Conservation (phyloP, 192 early-diverging fungal genomes). For the Dissophora ornata region DNA sequence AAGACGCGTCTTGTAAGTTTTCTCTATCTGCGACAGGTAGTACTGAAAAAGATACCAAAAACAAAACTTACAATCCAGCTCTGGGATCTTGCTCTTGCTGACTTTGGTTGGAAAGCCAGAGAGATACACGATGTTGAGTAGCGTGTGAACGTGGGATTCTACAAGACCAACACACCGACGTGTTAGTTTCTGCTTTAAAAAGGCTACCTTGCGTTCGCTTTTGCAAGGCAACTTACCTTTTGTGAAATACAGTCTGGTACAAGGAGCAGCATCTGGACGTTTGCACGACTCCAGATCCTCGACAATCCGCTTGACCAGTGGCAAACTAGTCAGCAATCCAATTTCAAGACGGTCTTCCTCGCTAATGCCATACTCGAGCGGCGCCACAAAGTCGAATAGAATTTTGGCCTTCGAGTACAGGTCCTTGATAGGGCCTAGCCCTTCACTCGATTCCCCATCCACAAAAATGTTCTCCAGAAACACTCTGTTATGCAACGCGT, state of each 20-base stretch:
- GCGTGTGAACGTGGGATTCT: conserved; percentile 92
- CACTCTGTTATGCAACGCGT: conserved; percentile 93
- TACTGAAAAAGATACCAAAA: too few relatives aligned
- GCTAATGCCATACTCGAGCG: conserved; percentile 93
- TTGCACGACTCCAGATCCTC: conserved; percentile 75
- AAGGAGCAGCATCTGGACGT: conserved; percentile 58
- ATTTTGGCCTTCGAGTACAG: conserved; percentile 86
- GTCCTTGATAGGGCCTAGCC: conserved; percentile 58
- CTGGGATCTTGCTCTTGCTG: conserved; percentile 72
- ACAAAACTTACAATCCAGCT: conserved; percentile 88
- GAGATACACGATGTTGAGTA: conserved; percentile 92
- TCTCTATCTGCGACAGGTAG: too few relatives aligned
- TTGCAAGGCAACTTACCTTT: conserved; percentile 67
- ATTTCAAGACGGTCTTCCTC: conserved; percentile 87
- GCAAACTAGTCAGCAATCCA: conserved; percentile 79
- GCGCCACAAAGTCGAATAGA: conserved; percentile 94
- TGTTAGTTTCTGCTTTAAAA: not conserved
- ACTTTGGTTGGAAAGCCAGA: conserved; percentile 84
- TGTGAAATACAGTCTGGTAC: conserved; percentile 92
- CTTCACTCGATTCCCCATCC: conserved; percentile 33
- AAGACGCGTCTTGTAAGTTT: too few relatives aligned
- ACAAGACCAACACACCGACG: not conserved
- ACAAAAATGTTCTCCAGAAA: conserved; percentile 83
- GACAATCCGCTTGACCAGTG: conserved; percentile 84
- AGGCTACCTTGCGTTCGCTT: not conserved